Base-by-base conservation (phyloP, 2,329 filamentous ascomycete genomes). In the Ceratocystis variospora region DNA sequence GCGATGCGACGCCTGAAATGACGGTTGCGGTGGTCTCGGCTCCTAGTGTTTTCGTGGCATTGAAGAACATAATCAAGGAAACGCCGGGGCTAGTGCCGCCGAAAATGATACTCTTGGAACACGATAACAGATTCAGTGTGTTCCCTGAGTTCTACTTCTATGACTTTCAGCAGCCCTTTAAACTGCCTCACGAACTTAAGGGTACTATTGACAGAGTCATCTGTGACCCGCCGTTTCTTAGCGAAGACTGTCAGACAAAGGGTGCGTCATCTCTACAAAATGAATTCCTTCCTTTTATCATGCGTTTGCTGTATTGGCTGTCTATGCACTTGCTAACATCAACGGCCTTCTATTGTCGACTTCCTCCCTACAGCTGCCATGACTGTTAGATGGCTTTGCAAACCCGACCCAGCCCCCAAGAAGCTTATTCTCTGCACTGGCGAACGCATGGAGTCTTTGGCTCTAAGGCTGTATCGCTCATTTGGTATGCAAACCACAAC, bases 231-330 rank as follows among this genome's bases (percentile, higher is more conserved):
- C 89, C 89, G 0, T 93, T 93, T 73, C 78, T 93, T 45, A 90
- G 84, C 73, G 82, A 88, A 69, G 88, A 93, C 72, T 93, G 89
- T 73, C 88, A 93, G 73, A 90, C 87, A 0, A 91, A 90, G 78
- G 79, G 86, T 87, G 71, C 70, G 76, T 71, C 15, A 53, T 28
- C 15, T 12, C 48, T 15, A n/a, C 22, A 22, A 28, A 22, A 10
- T 53, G 48, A 28, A 12, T 25, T 37, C 15, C 33, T 25, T 37
- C 15, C 33, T 64, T 17, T 53, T 53, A 5, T 15, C 8, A 28
- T 15, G 1, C 48, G 22, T 10, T 3, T 28, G 10, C 7, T 31
- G 19, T 10, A n/a, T 28, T 31, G 12, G 12, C 46, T 31, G 45
- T 15, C 41, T 19, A 45, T n/a, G n/a, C 25, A 22, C n/a, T n/a